Evolutionary conservation across 208 protist genomes (phyloP), one percentile per base, ranked within the genome.

Genomic region (Wallacemonas sp.): DNA sequence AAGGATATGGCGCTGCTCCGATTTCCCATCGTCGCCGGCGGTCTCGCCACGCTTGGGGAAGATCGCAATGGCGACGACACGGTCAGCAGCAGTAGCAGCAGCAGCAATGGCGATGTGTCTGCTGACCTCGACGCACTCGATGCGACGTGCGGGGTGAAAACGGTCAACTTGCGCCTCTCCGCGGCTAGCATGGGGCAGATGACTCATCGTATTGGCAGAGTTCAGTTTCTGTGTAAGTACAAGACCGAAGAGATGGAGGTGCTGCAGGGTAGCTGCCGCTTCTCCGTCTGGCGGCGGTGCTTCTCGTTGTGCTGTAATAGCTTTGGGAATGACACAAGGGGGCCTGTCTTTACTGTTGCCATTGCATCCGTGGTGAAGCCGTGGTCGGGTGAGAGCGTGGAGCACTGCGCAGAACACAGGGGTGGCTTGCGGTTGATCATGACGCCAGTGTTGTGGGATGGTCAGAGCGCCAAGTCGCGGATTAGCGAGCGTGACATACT

Each of bases 191-290:
- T 94, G 12, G 87, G 87, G 0, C 81, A 93, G 55, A 66, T 75
- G 31, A 84, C 80, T 27, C 84, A 91, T 60, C 31, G 42, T 17
- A 83, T 94, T 55, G 83, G 81, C 12, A 80, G 87, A 0, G 74
- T 82, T 47, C 81, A 90, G 66, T 63, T 94, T 12, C 51, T 86
- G n/a, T 70, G 80, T 53, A 80, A 68, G 46, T 85, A 84, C 71
- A 82, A 79, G 28, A 81, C 87, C 55, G 79, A 75, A n/a, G 62
- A 55, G 11, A 77, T 80, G 63, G 81, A 94, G 66, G 67, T 84
- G 2, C 65, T 94, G 38, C 74, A 94, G 36, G 87, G 87, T 17
- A 74, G 71, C 3, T 86, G 72, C 9, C 86, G 86, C 36, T 93
- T 88, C 64, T 89, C 80, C 1, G 60, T 74, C 46, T 58, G 72